A percentile compares a stretch with the other conserved stretches of the same genome.
phyloP scores from a whole-genome alignment of 371 early-diverging fungal species.

The Nematocida ironsii region DNA sequence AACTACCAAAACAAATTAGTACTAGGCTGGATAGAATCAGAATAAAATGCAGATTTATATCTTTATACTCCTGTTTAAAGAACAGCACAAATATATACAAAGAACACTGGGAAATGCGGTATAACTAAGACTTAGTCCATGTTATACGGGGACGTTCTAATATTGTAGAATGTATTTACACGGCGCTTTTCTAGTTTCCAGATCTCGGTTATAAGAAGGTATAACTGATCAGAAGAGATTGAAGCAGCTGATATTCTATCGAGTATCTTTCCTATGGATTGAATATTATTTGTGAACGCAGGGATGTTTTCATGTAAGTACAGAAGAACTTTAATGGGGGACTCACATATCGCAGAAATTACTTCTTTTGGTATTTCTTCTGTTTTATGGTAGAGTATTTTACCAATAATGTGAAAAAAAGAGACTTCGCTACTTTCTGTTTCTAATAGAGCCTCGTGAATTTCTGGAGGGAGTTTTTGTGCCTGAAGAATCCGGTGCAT shows the following conservation, averaged over 20 bases:
- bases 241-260: constrained; percentile 9
- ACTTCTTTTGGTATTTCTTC: constrained; percentile 15
- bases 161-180: constrained; percentile 11
- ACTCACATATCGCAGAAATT: neutral
- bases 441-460: neutral
- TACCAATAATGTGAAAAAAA: constrained; percentile 38
- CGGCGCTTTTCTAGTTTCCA: constrained; percentile 6
- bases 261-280: neutral
- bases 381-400: constrained; percentile 50
- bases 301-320: constrained; percentile 39
- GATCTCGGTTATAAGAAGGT: neutral
- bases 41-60: too few relatives aligned
- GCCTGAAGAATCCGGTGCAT: constrained; percentile 19
- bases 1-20: too few relatives aligned
- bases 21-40: too few relatives aligned
- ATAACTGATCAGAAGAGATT: neutral
- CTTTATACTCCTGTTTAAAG: neutral
- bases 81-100: neutral
- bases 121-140: neutral
- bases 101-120: neutral
- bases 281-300: neutral
- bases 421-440: neutral
- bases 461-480: neutral
- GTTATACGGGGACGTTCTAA: constrained; percentile 8
- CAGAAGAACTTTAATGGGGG: constrained; percentile 16